Conservation (phyloP, 2,329 filamentous ascomycete genomes). For the Botrytis aclada region DNA sequence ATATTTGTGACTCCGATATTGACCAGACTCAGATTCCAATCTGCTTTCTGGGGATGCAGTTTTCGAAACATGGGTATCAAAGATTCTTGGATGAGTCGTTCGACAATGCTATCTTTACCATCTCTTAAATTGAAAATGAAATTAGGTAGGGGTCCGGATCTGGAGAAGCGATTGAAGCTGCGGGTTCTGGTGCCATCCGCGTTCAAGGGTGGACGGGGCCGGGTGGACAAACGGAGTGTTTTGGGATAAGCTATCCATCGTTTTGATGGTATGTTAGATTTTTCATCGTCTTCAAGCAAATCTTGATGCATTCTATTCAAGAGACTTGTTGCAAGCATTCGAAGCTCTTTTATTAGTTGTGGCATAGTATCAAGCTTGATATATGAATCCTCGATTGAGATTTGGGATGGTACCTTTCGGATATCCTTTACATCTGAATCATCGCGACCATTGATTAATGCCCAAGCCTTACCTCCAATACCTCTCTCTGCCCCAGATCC, state of each 20-base stretch:
- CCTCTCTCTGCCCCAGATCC: conserved; percentile 69
- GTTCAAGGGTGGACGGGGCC: conserved; percentile 55
- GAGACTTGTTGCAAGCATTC: conserved; percentile 65
- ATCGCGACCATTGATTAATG: conserved; percentile 77
- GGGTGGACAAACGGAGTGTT: conserved; percentile 76
- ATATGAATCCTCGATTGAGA: conserved; percentile 94
- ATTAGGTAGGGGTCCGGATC: conserved; percentile 68
- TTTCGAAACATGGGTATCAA: conserved; percentile 71
- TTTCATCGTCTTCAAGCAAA: conserved; percentile 50
- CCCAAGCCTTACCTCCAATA: conserved; percentile 72
- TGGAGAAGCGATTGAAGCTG: conserved; percentile 68
- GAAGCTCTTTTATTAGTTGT: conserved; percentile 65
- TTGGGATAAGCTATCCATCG: conserved; percentile 77
- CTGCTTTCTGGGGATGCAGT: conserved; percentile 60
- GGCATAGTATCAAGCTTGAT: conserved; percentile 62
- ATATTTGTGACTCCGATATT: conserved; percentile 90
- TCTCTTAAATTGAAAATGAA: conserved; percentile 68
- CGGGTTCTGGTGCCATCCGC: conserved; percentile 53
- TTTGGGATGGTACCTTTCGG: conserved; percentile 73
- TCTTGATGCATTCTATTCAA: conserved; percentile 77
- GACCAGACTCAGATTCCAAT: conserved; percentile 78
- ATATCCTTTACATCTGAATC: conserved; percentile 68
- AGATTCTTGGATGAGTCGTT: conserved; percentile 65
- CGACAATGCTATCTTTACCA: conserved; percentile 57
- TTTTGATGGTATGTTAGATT: conserved; percentile 25